These are phyloP conservation scores for Microascus cirrosus DNA, from an alignment of 2,329 filamentous ascomycete genomes.

Conservation along the genomic window DNA sequence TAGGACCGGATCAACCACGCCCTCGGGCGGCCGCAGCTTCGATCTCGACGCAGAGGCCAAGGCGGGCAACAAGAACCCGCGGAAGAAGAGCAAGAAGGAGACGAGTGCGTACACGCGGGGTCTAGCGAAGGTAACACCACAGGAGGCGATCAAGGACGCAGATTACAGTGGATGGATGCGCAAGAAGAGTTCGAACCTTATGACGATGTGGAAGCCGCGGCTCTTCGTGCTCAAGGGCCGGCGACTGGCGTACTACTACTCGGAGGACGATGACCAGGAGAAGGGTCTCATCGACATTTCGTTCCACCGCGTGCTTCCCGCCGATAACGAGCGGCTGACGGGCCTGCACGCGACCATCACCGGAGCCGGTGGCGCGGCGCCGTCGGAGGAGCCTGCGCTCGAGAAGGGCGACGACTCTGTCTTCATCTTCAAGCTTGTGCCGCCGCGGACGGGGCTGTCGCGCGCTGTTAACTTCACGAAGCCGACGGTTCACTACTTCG, in stretches of 20 bases:
- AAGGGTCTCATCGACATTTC: conserved; percentile 96
- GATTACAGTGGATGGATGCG: conserved; percentile 99
- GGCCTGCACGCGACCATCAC: conserved; percentile 87
- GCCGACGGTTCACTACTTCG: conserved; percentile 94
- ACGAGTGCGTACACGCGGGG: conserved; percentile 91
- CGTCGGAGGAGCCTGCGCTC: conserved; percentile 28
- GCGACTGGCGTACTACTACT: conserved; percentile 90
- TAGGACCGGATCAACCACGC: conserved; percentile 65
- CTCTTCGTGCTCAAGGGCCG: conserved; percentile 92
- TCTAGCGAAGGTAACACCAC: conserved; percentile 66
- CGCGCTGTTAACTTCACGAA: conserved; percentile 96
- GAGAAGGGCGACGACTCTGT: conserved; percentile 56
- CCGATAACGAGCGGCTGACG: conserved; percentile 82
- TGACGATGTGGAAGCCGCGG: conserved; percentile 95
- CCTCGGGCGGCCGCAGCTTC: conserved; percentile 56
- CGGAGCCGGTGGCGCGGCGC: conserved; percentile 59
- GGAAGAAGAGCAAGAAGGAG: conserved; percentile 78
- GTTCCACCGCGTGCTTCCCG: conserved; percentile 90
- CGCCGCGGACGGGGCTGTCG: conserved; percentile 75
- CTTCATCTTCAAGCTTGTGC: conserved; percentile 97
- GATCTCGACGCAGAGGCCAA: conserved; percentile 62
- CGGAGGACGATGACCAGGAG: conserved; percentile 83
- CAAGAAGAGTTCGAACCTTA: conserved; percentile 91
- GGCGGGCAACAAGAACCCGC: conserved; percentile 17
- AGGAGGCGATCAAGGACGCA: conserved; percentile 73